Percentiles rank a stretch among this genome's conserved stretches.
Evolutionary conservation across 2,329 filamentous ascomycete species (phyloP).

Genomic region (Phoma sp.): DNA sequence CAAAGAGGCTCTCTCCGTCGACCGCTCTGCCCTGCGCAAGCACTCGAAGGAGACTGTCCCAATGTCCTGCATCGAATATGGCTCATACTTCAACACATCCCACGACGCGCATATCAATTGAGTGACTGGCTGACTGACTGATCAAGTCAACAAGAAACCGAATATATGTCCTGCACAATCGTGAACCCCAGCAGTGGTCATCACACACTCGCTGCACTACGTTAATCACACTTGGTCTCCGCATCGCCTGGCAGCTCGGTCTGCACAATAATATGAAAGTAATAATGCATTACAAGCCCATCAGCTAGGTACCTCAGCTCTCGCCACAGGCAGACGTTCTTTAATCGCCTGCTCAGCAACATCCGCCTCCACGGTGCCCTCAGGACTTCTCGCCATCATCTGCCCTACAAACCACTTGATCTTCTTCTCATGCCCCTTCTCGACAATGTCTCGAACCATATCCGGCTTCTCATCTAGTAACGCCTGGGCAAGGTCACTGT

Average conservation of each 20-base stretch:
- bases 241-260: no score
- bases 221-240: no score
- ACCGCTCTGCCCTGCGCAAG: not conserved
- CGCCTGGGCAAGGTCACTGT: slow-evolving; percentile 59
- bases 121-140: no score
- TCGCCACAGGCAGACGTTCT: slow-evolving; percentile 50
- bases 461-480: slow-evolving; percentile 62
- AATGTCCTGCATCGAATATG: no score
- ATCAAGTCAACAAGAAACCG: no score
- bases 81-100: not conserved
- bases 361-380: slow-evolving; percentile 67
- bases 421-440: slow-evolving; percentile 68
- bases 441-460: slow-evolving; percentile 65
- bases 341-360: slow-evolving; percentile 63
- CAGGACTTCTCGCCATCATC: slow-evolving; percentile 67
- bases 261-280: not conserved
- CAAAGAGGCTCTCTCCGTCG: not conserved
- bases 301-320: not conserved
- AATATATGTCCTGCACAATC: no score
- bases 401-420: slow-evolving; percentile 72
- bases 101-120: not conserved
- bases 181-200: no score
- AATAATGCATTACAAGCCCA: not conserved
- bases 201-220: no score
- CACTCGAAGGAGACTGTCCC: not conserved